Percentiles rank a stretch among this genome's conserved stretches.
These are phyloP conservation scores for Euclidium syriacum DNA, from an alignment of 345 rosid species.

Conservation along the genomic window DNA sequence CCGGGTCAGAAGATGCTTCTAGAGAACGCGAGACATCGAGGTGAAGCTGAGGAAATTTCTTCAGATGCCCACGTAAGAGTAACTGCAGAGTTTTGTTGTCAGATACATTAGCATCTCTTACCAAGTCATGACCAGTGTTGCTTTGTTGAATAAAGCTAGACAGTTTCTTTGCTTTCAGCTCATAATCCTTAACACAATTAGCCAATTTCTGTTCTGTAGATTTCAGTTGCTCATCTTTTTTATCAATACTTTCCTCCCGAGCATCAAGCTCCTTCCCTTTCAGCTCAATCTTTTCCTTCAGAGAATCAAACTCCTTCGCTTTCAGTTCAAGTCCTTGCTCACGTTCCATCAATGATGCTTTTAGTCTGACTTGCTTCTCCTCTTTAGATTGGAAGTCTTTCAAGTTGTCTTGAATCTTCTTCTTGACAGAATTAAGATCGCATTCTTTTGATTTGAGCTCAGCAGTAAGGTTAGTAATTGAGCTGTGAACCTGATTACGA, in stretches of 20 bases:
- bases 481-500: slow-evolving; percentile 3
- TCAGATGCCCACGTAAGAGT: slow-evolving; percentile 41
- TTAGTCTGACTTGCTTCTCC: slow-evolving; percentile 9
- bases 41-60: slow-evolving; percentile 27
- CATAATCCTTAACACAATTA: slow-evolving; percentile 12
- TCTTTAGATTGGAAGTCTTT: slow-evolving; percentile 32
- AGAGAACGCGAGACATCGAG: slow-evolving; percentile 26
- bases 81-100: slow-evolving; percentile 45
- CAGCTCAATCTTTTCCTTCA: slow-evolving; percentile 6
- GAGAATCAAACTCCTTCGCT: slow-evolving; percentile 25
- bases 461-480: slow-evolving; percentile 13
- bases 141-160: slow-evolving; percentile 9
- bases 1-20: slow-evolving; percentile 41
- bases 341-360: no score
- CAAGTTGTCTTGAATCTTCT: slow-evolving; percentile 3
- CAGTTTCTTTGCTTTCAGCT: slow-evolving; percentile 12
- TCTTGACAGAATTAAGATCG: slow-evolving; percentile 16
- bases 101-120: neutral
- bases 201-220: neutral
- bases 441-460: slow-evolving; percentile 25
- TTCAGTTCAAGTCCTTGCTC: no score
- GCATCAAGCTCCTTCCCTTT: slow-evolving; percentile 28
- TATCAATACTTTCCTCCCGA: slow-evolving; percentile 1
- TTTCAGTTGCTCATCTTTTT: slow-evolving; percentile 15
- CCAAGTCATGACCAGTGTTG: slow-evolving; percentile 19